These are phyloP conservation scores for Thelephora ganbajun DNA, from an alignment of 768 basidiomycete species.

Conservation along the genomic window DNA sequence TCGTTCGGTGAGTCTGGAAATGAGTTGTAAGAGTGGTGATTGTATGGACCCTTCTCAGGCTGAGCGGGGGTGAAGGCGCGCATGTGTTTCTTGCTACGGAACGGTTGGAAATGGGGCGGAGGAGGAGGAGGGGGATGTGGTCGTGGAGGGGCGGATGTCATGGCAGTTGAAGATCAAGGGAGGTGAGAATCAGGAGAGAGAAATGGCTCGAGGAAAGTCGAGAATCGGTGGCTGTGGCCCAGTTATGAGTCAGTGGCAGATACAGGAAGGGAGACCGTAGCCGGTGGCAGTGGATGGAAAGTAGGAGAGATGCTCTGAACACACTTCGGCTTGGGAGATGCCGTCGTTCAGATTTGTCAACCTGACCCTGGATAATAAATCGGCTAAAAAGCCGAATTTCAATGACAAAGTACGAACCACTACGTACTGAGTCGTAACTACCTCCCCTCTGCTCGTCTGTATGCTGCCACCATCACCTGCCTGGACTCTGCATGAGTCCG, in stretches of 20 bases:
- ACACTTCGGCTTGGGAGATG: too few species aligned
- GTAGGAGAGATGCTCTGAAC: neutral
- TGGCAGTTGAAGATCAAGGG: neutral
- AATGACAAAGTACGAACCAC: too few species aligned
- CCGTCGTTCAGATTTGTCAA: too few species aligned
- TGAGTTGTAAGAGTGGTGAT: neutral
- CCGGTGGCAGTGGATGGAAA: neutral
- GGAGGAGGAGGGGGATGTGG: constrained; percentile 19
- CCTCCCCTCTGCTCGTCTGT: too few species aligned
- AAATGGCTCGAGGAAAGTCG: neutral
- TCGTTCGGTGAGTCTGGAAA: constrained; percentile 11
- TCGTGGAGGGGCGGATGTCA: constrained; percentile 16
- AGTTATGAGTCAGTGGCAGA: too few species aligned
- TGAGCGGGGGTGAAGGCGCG: constrained; percentile 12
- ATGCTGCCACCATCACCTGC: too few species aligned
- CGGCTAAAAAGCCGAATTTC: too few species aligned
- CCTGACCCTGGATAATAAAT: too few species aligned
- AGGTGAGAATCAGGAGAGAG: neutral
- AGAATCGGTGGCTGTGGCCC: neutral
- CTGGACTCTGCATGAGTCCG: too few species aligned
- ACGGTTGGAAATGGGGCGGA: constrained; percentile 17
- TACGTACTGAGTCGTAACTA: too few species aligned
- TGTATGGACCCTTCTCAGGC: constrained; percentile 8
- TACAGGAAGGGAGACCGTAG: too few species aligned
- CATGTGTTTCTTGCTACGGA: constrained; percentile 10